Percentiles rank a stretch among this genome's conserved stretches.
phyloP scores from a whole-genome alignment of 2,329 filamentous ascomycete species.

The Scolecobasidium constrictum region DNA sequence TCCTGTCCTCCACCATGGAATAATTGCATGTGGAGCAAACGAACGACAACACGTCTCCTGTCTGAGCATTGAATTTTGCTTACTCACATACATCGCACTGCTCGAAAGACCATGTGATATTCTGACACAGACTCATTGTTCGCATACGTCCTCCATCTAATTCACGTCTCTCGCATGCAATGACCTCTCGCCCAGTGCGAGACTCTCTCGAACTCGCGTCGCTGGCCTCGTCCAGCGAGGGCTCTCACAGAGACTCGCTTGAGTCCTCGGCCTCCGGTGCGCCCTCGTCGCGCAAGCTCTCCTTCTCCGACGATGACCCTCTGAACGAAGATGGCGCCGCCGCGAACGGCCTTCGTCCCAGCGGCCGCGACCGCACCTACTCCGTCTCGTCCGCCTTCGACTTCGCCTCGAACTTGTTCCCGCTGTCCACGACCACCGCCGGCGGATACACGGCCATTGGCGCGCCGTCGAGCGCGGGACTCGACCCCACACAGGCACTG shows the following conservation, averaged over 20 bases:
- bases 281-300: slow-evolving; percentile 84
- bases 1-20: too few relatives aligned
- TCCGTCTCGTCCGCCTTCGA: slow-evolving; percentile 91
- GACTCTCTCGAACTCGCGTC: slow-evolving; percentile 96
- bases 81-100: too few relatives aligned
- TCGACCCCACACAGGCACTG: slow-evolving; percentile 45
- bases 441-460: slow-evolving; percentile 75
- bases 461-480: slow-evolving; percentile 50
- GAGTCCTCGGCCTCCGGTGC: slow-evolving; percentile 71
- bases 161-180: too few relatives aligned
- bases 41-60: too few relatives aligned
- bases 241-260: slow-evolving; percentile 54
- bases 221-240: slow-evolving; percentile 71
- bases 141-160: too few relatives aligned
- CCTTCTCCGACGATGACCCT: slow-evolving; percentile 78
- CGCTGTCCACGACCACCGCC: slow-evolving; percentile 70
- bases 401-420: slow-evolving; percentile 87
- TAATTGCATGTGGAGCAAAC: too few relatives aligned
- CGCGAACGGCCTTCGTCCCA: slow-evolving; percentile 29
- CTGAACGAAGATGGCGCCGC: slow-evolving; percentile 47
- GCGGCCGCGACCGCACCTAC: slow-evolving; percentile 53
- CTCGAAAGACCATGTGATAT: too few relatives aligned
- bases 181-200: slow-evolving; percentile 35
- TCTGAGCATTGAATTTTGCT: too few relatives aligned
- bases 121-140: too few relatives aligned